Evolutionary conservation across 163 green algal species (phyloP), one percentile per base, ranked within the genome.

Genomic region (Smithsoniella earleae): DNA sequence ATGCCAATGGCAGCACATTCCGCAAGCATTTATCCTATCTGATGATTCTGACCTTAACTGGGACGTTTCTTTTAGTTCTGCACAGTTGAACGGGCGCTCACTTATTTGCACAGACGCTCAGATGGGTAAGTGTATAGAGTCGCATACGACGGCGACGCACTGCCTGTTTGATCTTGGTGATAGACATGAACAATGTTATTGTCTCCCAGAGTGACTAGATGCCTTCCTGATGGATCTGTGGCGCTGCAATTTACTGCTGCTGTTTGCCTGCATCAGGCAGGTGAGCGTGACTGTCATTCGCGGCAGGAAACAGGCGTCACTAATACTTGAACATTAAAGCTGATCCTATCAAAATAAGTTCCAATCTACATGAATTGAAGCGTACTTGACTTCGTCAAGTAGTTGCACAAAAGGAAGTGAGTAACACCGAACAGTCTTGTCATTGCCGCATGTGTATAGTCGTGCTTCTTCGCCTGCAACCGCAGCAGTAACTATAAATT

Each of bases 1-100:
- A 31, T 69, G 58, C 58, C 58, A 69, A 5, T 30, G 31, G 58
- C 58, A 69, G 58, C 58, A 69, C 58, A 69, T 69, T n/a, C 58
- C 58, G 25, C 58, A 69, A 5, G 58, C 58, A 1, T 43, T 43
- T 5, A 34, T 6, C 18, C 58, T 30, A 34, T 69, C 58, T 16
- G 58, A 13, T n/a, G 27, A 43, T n/a, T 69, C 58, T 36, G 34
- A 30, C 27, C 58, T n/a, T 49, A 49, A 13, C 40, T 49, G 40
- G 10, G 40, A 22, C 10, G 10, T 49, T 13, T 49, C 40, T 13
- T 13, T 49, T 49, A 49, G 40, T 49, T 10, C 40, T 49, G 40
- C 40, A 49, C 40, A 49, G 40, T 13, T 49, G 40, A 49, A 10
- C 10, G 40, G 18, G 20, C 44, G 44, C 44, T 54, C 44, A 54